Evolutionary conservation across 2,329 filamentous ascomycete species (phyloP).

Genomic region (Acrodontium crateriforme): DNA sequence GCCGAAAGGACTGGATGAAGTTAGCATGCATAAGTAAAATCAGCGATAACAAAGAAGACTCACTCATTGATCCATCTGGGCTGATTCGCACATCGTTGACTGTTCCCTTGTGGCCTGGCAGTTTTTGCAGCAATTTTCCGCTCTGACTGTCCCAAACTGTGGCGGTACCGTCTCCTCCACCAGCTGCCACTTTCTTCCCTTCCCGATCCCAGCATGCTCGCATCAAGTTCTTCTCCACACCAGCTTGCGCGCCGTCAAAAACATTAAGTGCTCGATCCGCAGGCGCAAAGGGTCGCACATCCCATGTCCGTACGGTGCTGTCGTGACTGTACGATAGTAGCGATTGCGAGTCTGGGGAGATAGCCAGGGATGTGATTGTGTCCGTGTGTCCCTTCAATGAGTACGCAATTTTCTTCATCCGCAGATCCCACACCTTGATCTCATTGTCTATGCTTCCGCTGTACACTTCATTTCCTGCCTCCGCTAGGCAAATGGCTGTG

Average conservation of each 20-base stretch:
- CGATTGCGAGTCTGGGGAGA: slow-evolving; percentile 88
- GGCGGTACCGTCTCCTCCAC: slow-evolving; percentile 79
- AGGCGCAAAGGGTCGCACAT: slow-evolving; percentile 87
- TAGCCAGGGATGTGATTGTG: slow-evolving; percentile 74
- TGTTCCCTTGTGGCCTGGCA: slow-evolving; percentile 87
- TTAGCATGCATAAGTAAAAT: too few species aligned
- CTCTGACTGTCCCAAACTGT: slow-evolving; percentile 80
- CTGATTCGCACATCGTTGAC: slow-evolving; percentile 93
- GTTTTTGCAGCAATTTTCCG: slow-evolving; percentile 86
- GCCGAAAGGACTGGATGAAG: slow-evolving; percentile 15
- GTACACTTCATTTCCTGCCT: slow-evolving; percentile 91
- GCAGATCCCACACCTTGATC: slow-evolving; percentile 91
- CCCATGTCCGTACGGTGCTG: slow-evolving; percentile 87
- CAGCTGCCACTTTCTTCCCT: slow-evolving; percentile 76
- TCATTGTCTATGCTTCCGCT: slow-evolving; percentile 93
- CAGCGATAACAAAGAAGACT: too few species aligned
- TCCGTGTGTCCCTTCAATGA: slow-evolving; percentile 81
- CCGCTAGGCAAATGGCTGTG: slow-evolving; percentile 79
- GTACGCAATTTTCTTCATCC: slow-evolving; percentile 81
- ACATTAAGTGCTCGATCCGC: slow-evolving; percentile 72
- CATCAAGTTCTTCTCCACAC: slow-evolving; percentile 83
- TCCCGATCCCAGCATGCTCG: slow-evolving; percentile 78
- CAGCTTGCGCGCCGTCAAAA: slow-evolving; percentile 80
- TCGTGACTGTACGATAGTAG: slow-evolving; percentile 89
- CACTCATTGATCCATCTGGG: slow-evolving; percentile 77